Evolutionary conservation across 306 rosid species (phyloP), one percentile per base, ranked within the genome.

Genomic region (Inga oerstediana): DNA sequence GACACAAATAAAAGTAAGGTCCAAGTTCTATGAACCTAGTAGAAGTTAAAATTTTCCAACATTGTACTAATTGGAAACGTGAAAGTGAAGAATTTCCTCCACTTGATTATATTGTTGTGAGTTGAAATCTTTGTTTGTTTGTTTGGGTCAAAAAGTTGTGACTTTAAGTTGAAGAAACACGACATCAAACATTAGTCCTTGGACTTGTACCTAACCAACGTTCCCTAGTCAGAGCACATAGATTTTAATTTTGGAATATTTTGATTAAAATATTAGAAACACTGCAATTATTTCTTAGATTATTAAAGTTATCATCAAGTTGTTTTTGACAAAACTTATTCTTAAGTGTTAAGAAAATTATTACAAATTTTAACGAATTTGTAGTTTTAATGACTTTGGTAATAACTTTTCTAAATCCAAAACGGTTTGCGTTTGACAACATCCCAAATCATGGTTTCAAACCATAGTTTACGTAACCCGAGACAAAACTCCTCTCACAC

Each of bases 151-250:
- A 64, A 64, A 64, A 64, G 69, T 64, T 64, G 69, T 64, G 69
- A 68, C 46, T 66, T 66, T 66, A 11, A 13, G 20, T 32, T 34
- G 71, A 66, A 66, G 22, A 37, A 68, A 37, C 48, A 37, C 72
- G 72, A 46, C 41, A 35, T 37, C 14, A 19, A 68, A 68, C 27
- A 16, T 8, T 2, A 1, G 51, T 70, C 52, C 22, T n/a, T 70
- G 75, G 75, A 70, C 52, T 41, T 70, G 34, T 52, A 70, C 75
- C 75, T 70, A 70, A 70, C 75, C 19, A 64, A 64, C 41, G 69
- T 64, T 30, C 1, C 19, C 30, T 30, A 12, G 69, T 64, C 69
- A 64, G 9, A 30, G 41, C 41, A 30, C 39, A 24, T 64, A 4
- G 68, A 62, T 62, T 39, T 62, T 11, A 8, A 58, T 27, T 22